phyloP scores from a whole-genome alignment of 768 basidiomycete genomes.

The Mycena rosella region DNA sequence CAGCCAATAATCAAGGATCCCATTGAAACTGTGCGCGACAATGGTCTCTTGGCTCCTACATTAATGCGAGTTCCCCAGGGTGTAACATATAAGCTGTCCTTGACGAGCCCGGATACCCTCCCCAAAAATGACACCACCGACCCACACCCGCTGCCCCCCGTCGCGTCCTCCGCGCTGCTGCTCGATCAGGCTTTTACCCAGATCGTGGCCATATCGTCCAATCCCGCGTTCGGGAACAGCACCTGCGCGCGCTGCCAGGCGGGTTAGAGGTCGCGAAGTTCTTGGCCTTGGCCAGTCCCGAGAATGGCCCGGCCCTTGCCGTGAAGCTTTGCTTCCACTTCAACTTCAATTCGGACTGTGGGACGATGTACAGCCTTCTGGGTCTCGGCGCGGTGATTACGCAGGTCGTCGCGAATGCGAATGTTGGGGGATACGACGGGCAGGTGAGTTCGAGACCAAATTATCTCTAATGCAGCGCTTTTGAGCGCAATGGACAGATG shows the following conservation, averaged over 20 bases:
- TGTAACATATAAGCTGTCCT: slow-evolving; percentile 60
- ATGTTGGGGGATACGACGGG: slow-evolving; percentile 80
- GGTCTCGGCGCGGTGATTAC: slow-evolving; percentile 73
- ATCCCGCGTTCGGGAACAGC: slow-evolving; percentile 64
- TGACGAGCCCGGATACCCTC: slow-evolving; percentile 74
- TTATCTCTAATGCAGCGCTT: background rate
- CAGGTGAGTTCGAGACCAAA: slow-evolving; percentile 57
- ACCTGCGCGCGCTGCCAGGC: slow-evolving; percentile 73
- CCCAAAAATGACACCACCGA: slow-evolving; percentile 71
- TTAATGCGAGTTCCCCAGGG: slow-evolving; percentile 54
- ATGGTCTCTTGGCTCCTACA: slow-evolving; percentile 24
- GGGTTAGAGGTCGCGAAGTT: slow-evolving; percentile 74
- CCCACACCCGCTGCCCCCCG: slow-evolving; percentile 75
- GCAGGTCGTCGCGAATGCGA: slow-evolving; percentile 78
- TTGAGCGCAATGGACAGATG: background rate
- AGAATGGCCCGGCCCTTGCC: slow-evolving; percentile 67
- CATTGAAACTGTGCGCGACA: slow-evolving; percentile 61
- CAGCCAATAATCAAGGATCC: slow-evolving; percentile 86
- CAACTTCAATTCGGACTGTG: slow-evolving; percentile 65
- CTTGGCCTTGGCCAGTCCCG: slow-evolving; percentile 72
- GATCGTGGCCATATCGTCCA: slow-evolving; percentile 66
- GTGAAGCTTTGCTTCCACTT: slow-evolving; percentile 73
- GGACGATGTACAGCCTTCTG: slow-evolving; percentile 58
- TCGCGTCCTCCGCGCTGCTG: slow-evolving; percentile 59
- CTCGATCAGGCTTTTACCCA: slow-evolving; percentile 68